A percentile compares a stretch with the other conserved stretches of the same genome.
Conservation (phyloP, 1,139 yeast genomes). For the Pichia sp. region DNA sequence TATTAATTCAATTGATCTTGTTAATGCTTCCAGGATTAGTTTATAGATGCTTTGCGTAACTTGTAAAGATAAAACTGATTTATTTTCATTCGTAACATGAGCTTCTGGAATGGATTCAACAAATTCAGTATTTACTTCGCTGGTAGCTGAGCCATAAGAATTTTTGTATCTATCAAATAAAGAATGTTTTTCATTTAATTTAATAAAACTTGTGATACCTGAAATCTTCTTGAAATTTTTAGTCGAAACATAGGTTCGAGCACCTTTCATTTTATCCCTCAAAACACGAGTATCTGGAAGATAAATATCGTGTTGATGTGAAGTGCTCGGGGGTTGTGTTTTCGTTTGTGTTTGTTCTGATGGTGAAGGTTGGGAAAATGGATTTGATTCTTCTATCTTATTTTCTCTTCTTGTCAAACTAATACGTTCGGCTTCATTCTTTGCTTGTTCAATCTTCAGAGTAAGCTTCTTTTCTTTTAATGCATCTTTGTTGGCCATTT, state of each 20-base stretch:
- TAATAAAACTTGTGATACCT: conserved; percentile 32
- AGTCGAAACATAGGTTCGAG: conserved; percentile 19
- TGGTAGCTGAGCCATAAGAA: background rate
- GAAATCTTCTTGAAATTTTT: conserved; percentile 21
- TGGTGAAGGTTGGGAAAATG: background rate
- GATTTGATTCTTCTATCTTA: background rate
- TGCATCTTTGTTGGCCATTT: conserved; percentile 45
- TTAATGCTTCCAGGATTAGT: conserved; percentile 71
- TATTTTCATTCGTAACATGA: background rate
- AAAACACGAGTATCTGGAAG: conserved; percentile 15
- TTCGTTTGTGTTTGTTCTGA: background rate
- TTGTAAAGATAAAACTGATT: conserved; percentile 30
- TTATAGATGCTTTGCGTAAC: conserved; percentile 61
- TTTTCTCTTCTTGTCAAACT: background rate
- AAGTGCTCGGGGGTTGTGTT: background rate
- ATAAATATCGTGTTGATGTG: conserved; percentile 5
- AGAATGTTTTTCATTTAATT: conserved; percentile 34
- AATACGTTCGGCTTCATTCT: conserved; percentile 13
- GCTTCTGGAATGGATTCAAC: conserved; percentile 3
- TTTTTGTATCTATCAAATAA: conserved; percentile 27
- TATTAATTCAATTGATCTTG: conserved; percentile 69
- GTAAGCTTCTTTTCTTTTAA: conserved; percentile 42
- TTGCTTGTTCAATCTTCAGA: conserved; percentile 31
- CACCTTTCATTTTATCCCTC: conserved; percentile 15
- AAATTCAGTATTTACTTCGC: background rate